These are phyloP conservation scores for Rhizophlyctis rosea DNA, from an alignment of 192 early-diverging fungal species.

Conservation along the genomic window DNA sequence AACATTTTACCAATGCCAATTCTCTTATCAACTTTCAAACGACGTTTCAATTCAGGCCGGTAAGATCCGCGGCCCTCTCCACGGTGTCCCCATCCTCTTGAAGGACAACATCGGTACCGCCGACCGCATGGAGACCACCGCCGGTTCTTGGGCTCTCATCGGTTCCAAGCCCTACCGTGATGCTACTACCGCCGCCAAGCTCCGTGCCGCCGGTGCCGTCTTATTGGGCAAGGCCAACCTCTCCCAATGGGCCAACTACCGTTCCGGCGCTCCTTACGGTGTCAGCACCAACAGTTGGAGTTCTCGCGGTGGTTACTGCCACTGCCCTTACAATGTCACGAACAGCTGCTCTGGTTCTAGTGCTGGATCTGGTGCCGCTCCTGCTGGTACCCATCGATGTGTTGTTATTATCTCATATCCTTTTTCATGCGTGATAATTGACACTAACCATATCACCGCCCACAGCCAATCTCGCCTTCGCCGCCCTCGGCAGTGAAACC, in stretches of 20 bases:
- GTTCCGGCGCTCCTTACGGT: neutral
- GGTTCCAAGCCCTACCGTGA: conserved; percentile 26
- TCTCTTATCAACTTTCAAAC: neutral
- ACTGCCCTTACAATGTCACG: no score
- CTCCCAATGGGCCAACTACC: conserved; percentile 37
- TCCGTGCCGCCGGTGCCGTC: conserved; percentile 32
- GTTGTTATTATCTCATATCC: no score
- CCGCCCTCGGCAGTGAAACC: conserved; percentile 19
- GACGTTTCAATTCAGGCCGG: neutral
- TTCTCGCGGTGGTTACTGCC: conserved; percentile 36
- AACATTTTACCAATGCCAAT: neutral
- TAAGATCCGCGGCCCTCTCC: conserved; percentile 18
- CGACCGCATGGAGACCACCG: conserved; percentile 33
- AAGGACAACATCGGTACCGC: conserved; percentile 39
- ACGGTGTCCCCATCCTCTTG: conserved; percentile 36
- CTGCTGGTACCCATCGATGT: no score
- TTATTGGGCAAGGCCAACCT: conserved; percentile 38
- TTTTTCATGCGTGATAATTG: no score
- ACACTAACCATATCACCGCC: no score
- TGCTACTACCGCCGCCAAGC: conserved; percentile 26
- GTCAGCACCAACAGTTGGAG: conserved; percentile 28
- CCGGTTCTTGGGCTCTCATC: conserved; percentile 31
- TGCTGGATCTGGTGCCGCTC: no score
- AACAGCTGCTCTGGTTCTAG: no score
- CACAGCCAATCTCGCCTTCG: conserved; percentile 9